Evolutionary conservation across 2,329 filamentous ascomycete species (phyloP).

Genomic region (Pyrenophora seminiperda): DNA sequence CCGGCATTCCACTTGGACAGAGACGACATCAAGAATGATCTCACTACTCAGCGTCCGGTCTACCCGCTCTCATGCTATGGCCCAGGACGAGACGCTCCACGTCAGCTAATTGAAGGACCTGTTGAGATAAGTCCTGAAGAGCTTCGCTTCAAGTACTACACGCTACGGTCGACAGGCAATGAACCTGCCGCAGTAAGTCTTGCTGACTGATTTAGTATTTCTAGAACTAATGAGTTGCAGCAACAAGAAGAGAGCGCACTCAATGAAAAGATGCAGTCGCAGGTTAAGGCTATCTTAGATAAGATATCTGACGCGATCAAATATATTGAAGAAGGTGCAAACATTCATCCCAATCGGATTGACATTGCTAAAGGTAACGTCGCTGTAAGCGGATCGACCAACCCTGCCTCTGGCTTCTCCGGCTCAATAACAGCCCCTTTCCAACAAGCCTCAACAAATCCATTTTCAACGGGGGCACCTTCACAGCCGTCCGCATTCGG

Average conservation of each 20-base stretch:
- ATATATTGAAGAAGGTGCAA: constrained; percentile 45
- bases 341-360: constrained; percentile 42
- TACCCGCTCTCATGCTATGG: constrained; percentile 90
- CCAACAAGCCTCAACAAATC: constrained; percentile 21
- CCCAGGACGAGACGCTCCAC: constrained; percentile 75
- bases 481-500: constrained; percentile 40
- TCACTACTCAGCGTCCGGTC: constrained; percentile 72
- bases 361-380: constrained; percentile 38
- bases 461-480: constrained; percentile 19
- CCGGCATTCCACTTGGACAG: constrained; percentile 35
- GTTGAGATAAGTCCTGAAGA: constrained; percentile 91
- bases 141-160: constrained; percentile 74
- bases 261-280: constrained; percentile 66
- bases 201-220: background rate
- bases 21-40: constrained; percentile 56
- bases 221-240: constrained; percentile 48
- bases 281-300: constrained; percentile 72
- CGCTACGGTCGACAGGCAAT: constrained; percentile 66
- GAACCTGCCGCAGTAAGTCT: constrained; percentile 57
- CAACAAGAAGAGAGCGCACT: constrained; percentile 65
- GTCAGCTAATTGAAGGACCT: constrained; percentile 81
- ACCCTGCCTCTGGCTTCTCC: constrained; percentile 8
- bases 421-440: constrained; percentile 31
- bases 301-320: constrained; percentile 70
- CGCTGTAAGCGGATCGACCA: constrained; percentile 10